Evolutionary conservation across 2,329 filamentous ascomycete genomes (phyloP).

Genomic region (Aspergillus nomiae): DNA sequence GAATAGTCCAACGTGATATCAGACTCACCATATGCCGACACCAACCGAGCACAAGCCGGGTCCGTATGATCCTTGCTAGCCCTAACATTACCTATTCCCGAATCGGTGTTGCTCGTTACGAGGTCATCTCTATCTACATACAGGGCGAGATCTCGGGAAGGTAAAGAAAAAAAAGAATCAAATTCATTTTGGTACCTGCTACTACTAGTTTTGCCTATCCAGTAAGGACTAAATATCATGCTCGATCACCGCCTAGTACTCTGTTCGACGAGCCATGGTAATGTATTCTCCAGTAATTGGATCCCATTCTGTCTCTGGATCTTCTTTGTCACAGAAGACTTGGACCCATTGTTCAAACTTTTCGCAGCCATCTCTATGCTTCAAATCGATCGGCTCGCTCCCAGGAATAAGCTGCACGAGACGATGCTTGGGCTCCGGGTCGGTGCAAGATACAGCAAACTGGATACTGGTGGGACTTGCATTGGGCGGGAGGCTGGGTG

Average conservation of each 20-base stretch:
- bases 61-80: not conserved
- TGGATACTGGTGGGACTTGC: slow-evolving; percentile 4
- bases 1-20: not conserved
- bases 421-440: slow-evolving; percentile 14
- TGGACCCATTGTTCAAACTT: slow-evolving; percentile 15
- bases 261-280: not conserved
- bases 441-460: slow-evolving; percentile 10
- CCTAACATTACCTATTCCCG: not conserved
- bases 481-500: not conserved
- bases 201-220: no score
- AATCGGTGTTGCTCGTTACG: not conserved
- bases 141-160: no score
- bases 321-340: slow-evolving; percentile 5
- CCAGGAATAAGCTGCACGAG: slow-evolving; percentile 16
- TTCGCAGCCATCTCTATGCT: slow-evolving; percentile 3
- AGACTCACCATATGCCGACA: not conserved
- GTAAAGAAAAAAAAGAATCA: no score
- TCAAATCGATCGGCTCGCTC: slow-evolving; percentile 12
- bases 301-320: slow-evolving; percentile 8
- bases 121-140: no score
- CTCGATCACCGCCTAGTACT: no score
- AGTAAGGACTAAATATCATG: not conserved
- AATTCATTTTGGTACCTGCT: no score
- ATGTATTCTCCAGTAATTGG: slow-evolving; percentile 7
- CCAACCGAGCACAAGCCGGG: not conserved